Evolutionary conservation across 202 grass and related monocot genomes (phyloP).

Genomic region (Sporobolus alterniflorus): DNA sequence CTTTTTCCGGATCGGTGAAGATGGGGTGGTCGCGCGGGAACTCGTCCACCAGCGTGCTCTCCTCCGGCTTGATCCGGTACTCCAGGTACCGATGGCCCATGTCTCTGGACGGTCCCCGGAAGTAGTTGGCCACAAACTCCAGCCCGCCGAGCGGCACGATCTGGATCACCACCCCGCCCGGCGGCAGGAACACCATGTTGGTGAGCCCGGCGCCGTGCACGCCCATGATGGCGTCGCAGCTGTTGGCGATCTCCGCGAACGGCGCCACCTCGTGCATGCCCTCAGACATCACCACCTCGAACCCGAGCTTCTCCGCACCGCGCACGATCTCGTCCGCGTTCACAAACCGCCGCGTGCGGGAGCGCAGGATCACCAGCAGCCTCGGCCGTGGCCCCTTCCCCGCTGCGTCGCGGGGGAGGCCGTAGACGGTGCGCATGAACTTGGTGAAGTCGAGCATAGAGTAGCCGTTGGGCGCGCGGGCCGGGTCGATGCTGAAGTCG

Average conservation of each 20-base stretch:
- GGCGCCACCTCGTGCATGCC: slow-evolving; percentile 59
- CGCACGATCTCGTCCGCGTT: slow-evolving; percentile 64
- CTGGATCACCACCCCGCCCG: slow-evolving; percentile 70
- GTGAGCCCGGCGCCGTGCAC: slow-evolving; percentile 94
- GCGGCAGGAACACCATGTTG: slow-evolving; percentile 90
- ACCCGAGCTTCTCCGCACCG: slow-evolving; percentile 48
- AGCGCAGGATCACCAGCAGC: slow-evolving; percentile 58
- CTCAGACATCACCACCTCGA: slow-evolving; percentile 78
- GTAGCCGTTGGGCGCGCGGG: slow-evolving; percentile 53
- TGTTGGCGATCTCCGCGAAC: slow-evolving; percentile 69
- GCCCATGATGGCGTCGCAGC: slow-evolving; percentile 74
- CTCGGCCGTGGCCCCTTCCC: slow-evolving; percentile 16
- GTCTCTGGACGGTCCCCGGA: slow-evolving; percentile 52
- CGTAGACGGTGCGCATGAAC: slow-evolving; percentile 69
- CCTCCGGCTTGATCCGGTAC: slow-evolving; percentile 66
- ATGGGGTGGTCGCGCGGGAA: slow-evolving; percentile 68
- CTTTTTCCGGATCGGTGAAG: slow-evolving; percentile 67
- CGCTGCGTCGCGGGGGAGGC: slow-evolving; percentile 26
- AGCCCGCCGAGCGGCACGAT: slow-evolving; percentile 85
- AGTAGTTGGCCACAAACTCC: slow-evolving; percentile 76
- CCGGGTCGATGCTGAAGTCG: slow-evolving; percentile 86
- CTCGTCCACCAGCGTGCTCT: slow-evolving; percentile 82
- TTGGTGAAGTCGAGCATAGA: slow-evolving; percentile 72
- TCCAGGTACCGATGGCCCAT: slow-evolving; percentile 77
- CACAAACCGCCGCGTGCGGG: slow-evolving; percentile 64